Evolutionary conservation across 306 rosid genomes (phyloP), one percentile per base, ranked within the genome.

Genomic region (Acacia confusa): DNA sequence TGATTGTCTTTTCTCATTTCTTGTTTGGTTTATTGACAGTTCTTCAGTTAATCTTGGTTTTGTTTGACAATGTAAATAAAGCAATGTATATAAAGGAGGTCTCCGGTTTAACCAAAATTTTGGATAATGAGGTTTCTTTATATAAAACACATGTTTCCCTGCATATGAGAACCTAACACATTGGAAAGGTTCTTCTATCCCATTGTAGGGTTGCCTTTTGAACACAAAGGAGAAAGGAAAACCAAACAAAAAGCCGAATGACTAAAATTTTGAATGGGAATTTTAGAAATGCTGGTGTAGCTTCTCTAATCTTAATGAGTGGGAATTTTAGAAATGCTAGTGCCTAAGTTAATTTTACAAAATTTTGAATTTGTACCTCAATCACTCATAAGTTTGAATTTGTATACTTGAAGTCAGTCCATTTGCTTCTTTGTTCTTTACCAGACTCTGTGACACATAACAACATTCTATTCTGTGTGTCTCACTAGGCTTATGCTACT

Each of bases 401-500:
- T n/a, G 53, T 20, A 28, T 13, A 10, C 25, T 30, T 79, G 2
- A 43, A 55, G 57, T 32, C 34, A 32, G 34, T 32, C 3, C 34
- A 32, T 32, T 4, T 60, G 66, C 25, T 60, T 60, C 11, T 24
- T 60, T 60, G 34, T 60, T 60, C 34, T 60, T 24, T 25, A 60
- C 66, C 25, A 24, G 34, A 9, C 75, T 78, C 55, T 52, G 50
- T 25, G 20, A 0, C 65, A 63, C 17, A 27, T 77, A 10, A 69
- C 72, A 68, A 82, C 79, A 70, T 65, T 38, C 25, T 32, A n/a
- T 48, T 3, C 6, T 48, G 41, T 22, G 41, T 22, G 34, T 19
- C 44, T 78, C 43, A 25, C 73, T 83, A 94, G 98, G 98, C 98
- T 74, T n/a, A n/a, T n/a, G n/a, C n/a, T n/a, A n/a, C n/a, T n/a